These are phyloP conservation scores for Mucor indicus DNA, from an alignment of 371 early-diverging fungal genomes.

Conservation along the genomic window DNA sequence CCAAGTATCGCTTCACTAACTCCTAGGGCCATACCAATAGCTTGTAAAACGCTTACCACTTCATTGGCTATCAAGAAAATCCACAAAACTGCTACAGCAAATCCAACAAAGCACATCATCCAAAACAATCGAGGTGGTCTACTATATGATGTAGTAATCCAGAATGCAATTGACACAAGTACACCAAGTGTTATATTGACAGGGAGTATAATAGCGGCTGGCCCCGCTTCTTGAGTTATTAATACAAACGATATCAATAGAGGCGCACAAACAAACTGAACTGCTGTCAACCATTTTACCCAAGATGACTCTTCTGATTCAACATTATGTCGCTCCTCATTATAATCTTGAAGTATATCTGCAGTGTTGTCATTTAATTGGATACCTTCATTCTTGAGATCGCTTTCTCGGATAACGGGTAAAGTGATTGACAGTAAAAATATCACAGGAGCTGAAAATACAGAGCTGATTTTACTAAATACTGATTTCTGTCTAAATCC, in stretches of 20 bases:
- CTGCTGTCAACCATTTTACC: slow-evolving; percentile 47
- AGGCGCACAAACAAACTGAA: slow-evolving; percentile 40
- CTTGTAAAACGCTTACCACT: slow-evolving; percentile 75
- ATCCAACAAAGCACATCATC: slow-evolving; percentile 68
- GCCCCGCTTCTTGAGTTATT: slow-evolving; percentile 16
- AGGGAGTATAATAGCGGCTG: slow-evolving; percentile 24
- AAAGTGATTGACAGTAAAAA: slow-evolving; percentile 53
- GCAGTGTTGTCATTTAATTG: slow-evolving; percentile 25
- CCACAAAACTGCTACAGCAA: slow-evolving; percentile 72
- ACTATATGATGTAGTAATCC: slow-evolving; percentile 26
- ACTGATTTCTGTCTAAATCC: slow-evolving; percentile 51
- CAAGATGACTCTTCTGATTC: slow-evolving; percentile 17
- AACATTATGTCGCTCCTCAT: slow-evolving; percentile 2
- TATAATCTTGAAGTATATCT: slow-evolving; percentile 25
- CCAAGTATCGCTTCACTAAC: slow-evolving; percentile 81
- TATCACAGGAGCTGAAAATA: slow-evolving; percentile 53
- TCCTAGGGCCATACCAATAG: slow-evolving; percentile 73
- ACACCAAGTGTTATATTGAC: slow-evolving; percentile 22
- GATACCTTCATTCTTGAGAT: slow-evolving; percentile 10
- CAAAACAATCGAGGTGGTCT: slow-evolving; percentile 36
- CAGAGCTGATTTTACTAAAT: slow-evolving; percentile 49
- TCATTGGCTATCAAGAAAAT: slow-evolving; percentile 82
- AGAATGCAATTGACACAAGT: slow-evolving; percentile 14
- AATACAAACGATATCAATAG: slow-evolving; percentile 34
- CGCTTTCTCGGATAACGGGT: slow-evolving; percentile 54